A percentile compares a stretch with the other conserved stretches of the same genome.
These are phyloP conservation scores for Aphanocladium album DNA, from an alignment of 2,329 filamentous ascomycete species.

Conservation along the genomic window DNA sequence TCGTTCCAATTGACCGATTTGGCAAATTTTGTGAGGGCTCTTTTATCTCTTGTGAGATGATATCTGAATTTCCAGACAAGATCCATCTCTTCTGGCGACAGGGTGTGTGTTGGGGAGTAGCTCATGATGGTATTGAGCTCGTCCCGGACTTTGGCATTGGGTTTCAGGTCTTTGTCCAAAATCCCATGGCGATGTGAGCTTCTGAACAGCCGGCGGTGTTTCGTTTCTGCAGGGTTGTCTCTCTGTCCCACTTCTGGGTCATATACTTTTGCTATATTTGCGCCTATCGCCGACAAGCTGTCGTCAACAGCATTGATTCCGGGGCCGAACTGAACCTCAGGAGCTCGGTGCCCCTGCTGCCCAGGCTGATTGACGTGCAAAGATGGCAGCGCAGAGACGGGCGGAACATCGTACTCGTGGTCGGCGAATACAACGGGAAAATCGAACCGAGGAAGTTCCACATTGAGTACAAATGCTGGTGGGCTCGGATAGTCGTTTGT, in stretches of 20 bases:
- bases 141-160: slow-evolving; percentile 91
- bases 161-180: slow-evolving; percentile 89
- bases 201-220: slow-evolving; percentile 85
- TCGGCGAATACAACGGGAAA: slow-evolving; percentile 95
- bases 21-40: slow-evolving; percentile 91
- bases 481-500: slow-evolving; percentile 36
- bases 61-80: slow-evolving; percentile 97
- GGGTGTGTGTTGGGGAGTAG: slow-evolving; percentile 84
- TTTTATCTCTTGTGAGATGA: slow-evolving; percentile 86
- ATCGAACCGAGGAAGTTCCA: slow-evolving; percentile 92
- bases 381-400: slow-evolving; percentile 69
- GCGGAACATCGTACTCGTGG: slow-evolving; percentile 82
- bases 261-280: slow-evolving; percentile 76
- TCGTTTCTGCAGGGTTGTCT: slow-evolving; percentile 92
- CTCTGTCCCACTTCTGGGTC: slow-evolving; percentile 86
- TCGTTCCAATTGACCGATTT: slow-evolving; percentile 97
- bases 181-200: slow-evolving; percentile 89
- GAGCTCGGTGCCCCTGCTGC: slow-evolving; percentile 68
- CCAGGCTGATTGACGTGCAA: slow-evolving; percentile 51
- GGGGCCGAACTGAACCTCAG: slow-evolving; percentile 84
- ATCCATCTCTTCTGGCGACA: slow-evolving; percentile 90
- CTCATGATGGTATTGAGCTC: slow-evolving; percentile 87
- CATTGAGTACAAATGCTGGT: slow-evolving; percentile 72
- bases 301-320: slow-evolving; percentile 71
- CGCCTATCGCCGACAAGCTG: slow-evolving; percentile 41